Percentiles rank a stretch among this genome's conserved stretches.
Evolutionary conservation across 495 filamentous ascomycete species (phyloP).

Genomic region (Usnea hakonensis): DNA sequence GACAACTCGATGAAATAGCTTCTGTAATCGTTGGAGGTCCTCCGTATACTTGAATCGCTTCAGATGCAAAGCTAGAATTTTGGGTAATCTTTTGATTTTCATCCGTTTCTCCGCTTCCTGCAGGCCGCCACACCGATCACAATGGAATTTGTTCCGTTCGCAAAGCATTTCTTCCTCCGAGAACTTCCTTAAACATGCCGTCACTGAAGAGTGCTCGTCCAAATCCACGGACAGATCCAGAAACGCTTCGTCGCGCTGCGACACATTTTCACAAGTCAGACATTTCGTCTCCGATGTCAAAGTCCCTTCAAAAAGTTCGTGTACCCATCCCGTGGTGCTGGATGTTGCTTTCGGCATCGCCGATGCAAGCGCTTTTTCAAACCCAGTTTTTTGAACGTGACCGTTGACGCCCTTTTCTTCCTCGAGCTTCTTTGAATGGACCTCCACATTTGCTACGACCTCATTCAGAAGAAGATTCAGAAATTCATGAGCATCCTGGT

Average conservation of each 20-base stretch:
- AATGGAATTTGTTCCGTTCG: constrained; percentile 97
- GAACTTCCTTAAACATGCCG: constrained; percentile 88
- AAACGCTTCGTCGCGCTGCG: constrained; percentile 91
- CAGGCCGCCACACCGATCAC: constrained; percentile 90
- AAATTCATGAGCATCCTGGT: constrained; percentile 98
- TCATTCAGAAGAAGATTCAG: constrained; percentile 92
- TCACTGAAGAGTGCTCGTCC: constrained; percentile 92
- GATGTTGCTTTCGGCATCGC: constrained; percentile 37
- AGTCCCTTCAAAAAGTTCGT: constrained; percentile 92
- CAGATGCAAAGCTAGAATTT: constrained; percentile 83
- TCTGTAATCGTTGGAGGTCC: constrained; percentile 85
- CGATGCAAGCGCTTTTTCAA: constrained; percentile 29
- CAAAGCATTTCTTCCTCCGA: constrained; percentile 98
- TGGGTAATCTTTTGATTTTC: constrained; percentile 95
- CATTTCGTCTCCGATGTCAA: constrained; percentile 95
- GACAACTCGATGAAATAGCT: constrained; percentile 92
- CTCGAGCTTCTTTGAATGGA: constrained; percentile 56
- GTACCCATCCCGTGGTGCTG: constrained; percentile 77
- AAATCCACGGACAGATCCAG: constrained; percentile 93
- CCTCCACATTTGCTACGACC: constrained; percentile 88
- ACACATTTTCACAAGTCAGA: constrained; percentile 90
- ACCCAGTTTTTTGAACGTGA: constrained; percentile 29
- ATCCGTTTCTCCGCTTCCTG: constrained; percentile 98
- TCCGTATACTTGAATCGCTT: constrained; percentile 98
- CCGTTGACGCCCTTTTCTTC: constrained; percentile 39